Evolutionary conservation across 2,329 filamentous ascomycete genomes (phyloP), one percentile per base, ranked within the genome.

Genomic region (Alternaria infectoria): DNA sequence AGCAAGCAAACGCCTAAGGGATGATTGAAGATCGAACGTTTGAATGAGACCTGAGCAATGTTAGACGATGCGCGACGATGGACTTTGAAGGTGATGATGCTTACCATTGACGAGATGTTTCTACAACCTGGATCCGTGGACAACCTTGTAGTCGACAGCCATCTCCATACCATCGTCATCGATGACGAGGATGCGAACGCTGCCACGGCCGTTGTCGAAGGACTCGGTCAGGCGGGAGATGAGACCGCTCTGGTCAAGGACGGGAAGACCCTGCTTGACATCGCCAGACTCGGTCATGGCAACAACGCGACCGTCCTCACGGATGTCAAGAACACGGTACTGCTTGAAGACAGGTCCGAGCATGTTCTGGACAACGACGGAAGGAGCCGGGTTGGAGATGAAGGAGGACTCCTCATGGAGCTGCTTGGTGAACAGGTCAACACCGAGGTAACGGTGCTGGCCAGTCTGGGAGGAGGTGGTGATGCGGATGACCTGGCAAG

Each of bases 401-500:
- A 97, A 97, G 77, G 91, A 95, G 61, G 93, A 97, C 91, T 99
- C 96, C 87, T 99, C 96, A 81, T 98, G 93, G 72, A 99, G 89
- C 87, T 98, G 93, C 89, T 97, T 97, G 88, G 94, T 97, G 93
- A 99, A 99, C 79, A 99, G 92, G 84, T 99, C 96, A 74, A 99
- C 96, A 89, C 96, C 96, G 69, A 99, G 92, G 89, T 98, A 99
- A 82, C 96, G 93, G 91, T 99, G 95, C 89, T 99, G 96, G 83
- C 96, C 96, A 68, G 96, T 99, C 86, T 97, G 95, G 74, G 93
- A 88, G 62, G 95, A 98, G 84, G 94, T 97, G 74, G 93, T 97
- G 90, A 99, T 97, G 82, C 95, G 95, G 88, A 99, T 99, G 83
- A 99, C 95, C 89, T 99, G 96, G 92, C 93, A 98, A 79, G 96